phyloP scores from a whole-genome alignment of 352 stramenopile species.

The Globisporangium camurandrum region DNA sequence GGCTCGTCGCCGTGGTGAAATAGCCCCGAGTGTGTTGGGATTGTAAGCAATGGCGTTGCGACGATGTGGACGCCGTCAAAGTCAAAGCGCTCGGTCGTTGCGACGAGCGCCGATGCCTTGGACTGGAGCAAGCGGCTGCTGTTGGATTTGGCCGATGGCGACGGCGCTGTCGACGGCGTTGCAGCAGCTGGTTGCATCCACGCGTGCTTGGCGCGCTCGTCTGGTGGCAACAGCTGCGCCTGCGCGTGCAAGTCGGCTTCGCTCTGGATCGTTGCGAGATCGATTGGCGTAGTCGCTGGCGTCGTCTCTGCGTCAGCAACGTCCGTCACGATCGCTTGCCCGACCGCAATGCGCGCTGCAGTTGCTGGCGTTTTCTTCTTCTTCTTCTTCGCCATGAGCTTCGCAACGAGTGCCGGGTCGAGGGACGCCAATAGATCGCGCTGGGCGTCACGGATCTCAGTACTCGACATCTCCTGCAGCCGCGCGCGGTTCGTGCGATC shows the following conservation, averaged over 20 bases:
- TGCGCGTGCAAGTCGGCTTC: constrained; percentile 55
- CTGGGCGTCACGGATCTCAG: constrained; percentile 68
- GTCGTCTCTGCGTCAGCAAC: background rate
- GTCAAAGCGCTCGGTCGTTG: constrained; percentile 62
- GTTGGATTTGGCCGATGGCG: background rate
- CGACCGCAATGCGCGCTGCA: background rate
- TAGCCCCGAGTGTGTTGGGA: constrained; percentile 46
- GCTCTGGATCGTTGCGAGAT: constrained; percentile 43
- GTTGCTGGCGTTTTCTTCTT: background rate
- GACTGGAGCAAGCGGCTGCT: constrained; percentile 8
- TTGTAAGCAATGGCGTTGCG: constrained; percentile 9
- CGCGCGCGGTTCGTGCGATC: constrained; percentile 46
- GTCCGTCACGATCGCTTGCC: constrained; percentile 6
- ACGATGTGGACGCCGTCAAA: constrained; percentile 39
- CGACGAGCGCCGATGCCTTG: no score
- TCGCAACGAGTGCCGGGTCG: constrained; percentile 55
- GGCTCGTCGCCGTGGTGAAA: constrained; percentile 80
- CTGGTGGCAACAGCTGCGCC: constrained; percentile 31
- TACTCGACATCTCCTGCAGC: constrained; percentile 51
- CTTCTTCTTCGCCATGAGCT: constrained; percentile 34
- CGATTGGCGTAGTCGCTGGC: constrained; percentile 10
- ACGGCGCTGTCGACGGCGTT: background rate
- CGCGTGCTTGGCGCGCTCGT: constrained; percentile 70
- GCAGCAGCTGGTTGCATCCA: constrained; percentile 64
- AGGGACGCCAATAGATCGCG: constrained; percentile 51